These are phyloP conservation scores for Blastobotrys ciferrii DNA, from an alignment of 1,139 yeast species.

Conservation along the genomic window DNA sequence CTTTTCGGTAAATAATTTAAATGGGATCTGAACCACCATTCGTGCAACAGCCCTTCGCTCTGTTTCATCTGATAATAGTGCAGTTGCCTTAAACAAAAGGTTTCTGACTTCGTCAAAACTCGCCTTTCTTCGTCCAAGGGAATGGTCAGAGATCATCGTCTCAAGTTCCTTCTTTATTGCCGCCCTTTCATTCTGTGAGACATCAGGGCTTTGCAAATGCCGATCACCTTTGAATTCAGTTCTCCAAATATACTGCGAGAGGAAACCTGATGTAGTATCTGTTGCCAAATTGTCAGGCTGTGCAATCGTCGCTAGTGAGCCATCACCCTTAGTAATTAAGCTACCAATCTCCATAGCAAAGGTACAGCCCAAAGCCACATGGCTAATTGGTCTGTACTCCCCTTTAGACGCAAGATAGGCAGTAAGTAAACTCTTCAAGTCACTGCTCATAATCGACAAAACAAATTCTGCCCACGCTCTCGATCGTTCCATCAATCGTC, in stretches of 20 bases:
- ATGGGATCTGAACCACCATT: conserved; percentile 62
- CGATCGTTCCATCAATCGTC: conserved; percentile 57
- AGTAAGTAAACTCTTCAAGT: conserved; percentile 74
- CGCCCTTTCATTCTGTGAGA: conserved; percentile 26
- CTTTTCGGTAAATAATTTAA: conserved; percentile 57
- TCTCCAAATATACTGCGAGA: conserved; percentile 79
- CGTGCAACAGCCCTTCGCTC: conserved; percentile 26
- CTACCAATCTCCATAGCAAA: conserved; percentile 92
- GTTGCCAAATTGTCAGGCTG: conserved; percentile 33
- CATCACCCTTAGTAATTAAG: conserved; percentile 59
- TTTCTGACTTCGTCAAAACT: conserved; percentile 29
- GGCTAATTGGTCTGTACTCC: conserved; percentile 34
- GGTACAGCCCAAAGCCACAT: conserved; percentile 73
- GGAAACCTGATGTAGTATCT: conserved; percentile 67
- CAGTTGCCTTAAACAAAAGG: conserved; percentile 32
- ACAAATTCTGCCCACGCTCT: conserved; percentile 61
- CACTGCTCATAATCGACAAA: conserved; percentile 60
- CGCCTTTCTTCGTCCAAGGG: conserved; percentile 1
- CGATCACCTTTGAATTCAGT: conserved; percentile 27
- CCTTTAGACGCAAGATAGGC: conserved; percentile 58
- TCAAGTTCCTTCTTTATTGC: conserved; percentile 23
- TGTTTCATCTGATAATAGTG: conserved; percentile 25
- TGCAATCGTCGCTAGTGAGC: conserved; percentile 30
- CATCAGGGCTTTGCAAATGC: conserved; percentile 37
- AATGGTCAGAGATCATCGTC: conserved; percentile 14